Conservation (phyloP, 2,329 filamentous ascomycete species). For the Nectriaceae sp. region DNA sequence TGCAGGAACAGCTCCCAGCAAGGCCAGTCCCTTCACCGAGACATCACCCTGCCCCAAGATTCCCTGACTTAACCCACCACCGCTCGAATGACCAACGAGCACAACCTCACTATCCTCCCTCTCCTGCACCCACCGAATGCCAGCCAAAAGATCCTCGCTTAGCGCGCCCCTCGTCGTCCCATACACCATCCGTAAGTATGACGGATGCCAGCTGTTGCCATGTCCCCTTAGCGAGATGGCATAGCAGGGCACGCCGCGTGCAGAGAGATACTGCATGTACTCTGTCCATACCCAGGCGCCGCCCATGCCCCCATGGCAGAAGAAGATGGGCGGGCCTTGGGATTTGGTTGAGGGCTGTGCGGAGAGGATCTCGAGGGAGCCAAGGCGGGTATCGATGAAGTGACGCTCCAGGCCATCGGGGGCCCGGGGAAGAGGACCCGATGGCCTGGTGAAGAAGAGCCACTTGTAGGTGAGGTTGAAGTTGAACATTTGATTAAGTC, state of each 20-base stretch:
- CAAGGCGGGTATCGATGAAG: constrained; percentile 45
- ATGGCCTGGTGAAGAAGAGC: constrained; percentile 26
- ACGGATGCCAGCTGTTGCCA: constrained; percentile 52
- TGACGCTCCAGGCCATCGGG: constrained; percentile 45
- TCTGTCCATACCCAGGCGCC: constrained; percentile 53
- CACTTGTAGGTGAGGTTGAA: constrained; percentile 29
- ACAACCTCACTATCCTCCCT: constrained; percentile 35
- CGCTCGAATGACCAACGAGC: constrained; percentile 53
- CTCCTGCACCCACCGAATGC: constrained; percentile 39
- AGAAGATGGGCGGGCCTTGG: constrained; percentile 44
- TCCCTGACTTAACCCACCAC: constrained; percentile 52
- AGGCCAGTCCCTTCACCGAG: constrained; percentile 44
- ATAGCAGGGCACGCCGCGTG: constrained; percentile 49
- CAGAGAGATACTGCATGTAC: constrained; percentile 51
- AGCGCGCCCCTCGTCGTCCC: constrained; percentile 44
- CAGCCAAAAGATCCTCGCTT: constrained; percentile 46
- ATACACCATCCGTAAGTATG: constrained; percentile 50
- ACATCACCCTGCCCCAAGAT: constrained; percentile 44
- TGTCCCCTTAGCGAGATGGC: constrained; percentile 55
- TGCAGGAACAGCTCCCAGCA: constrained; percentile 49
- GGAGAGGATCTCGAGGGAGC: constrained; percentile 51
- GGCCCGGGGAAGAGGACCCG: constrained; percentile 17
- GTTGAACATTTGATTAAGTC: constrained; percentile 30
- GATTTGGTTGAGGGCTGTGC: constrained; percentile 32
- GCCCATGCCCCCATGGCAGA: constrained; percentile 57